phyloP scores from a whole-genome alignment of 768 basidiomycete species.

The Leccinum fibrillosum region DNA sequence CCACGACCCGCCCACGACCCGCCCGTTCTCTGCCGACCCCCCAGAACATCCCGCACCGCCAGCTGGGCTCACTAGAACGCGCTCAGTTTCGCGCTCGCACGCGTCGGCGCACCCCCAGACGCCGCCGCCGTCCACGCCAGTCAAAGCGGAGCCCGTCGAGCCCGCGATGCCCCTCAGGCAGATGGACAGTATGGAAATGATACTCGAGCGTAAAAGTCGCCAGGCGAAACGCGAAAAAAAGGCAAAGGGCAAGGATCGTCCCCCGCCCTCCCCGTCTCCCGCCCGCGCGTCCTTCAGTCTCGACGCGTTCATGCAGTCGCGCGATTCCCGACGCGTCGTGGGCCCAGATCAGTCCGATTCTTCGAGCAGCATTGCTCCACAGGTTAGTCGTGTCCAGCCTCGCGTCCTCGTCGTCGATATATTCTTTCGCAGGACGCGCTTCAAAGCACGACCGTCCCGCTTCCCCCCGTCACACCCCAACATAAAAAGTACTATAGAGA shows the following conservation, averaged over 20 bases:
- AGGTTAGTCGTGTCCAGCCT: constrained; percentile 38
- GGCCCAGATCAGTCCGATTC: constrained; percentile 32
- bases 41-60: constrained; percentile 28
- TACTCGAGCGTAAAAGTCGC: constrained; percentile 67
- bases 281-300: constrained; percentile 43
- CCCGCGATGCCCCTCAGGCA: constrained; percentile 47
- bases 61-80: constrained; percentile 43
- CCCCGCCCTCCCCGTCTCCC: constrained; percentile 51
- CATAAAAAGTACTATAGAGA: constrained; percentile 59
- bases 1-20: constrained; percentile 45
- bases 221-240: constrained; percentile 52
- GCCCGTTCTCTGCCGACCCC: constrained; percentile 37
- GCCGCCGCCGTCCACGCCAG: constrained; percentile 53
- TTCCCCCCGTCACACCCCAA: constrained; percentile 54
- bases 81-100: constrained; percentile 48
- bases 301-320: constrained; percentile 51
- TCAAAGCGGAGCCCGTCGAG: constrained; percentile 62
- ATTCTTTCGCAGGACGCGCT: constrained; percentile 20
- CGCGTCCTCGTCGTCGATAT: constrained; percentile 19
- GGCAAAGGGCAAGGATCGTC: constrained; percentile 47
- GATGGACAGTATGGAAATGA: constrained; percentile 73
- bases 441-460: constrained; percentile 28
- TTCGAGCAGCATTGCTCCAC: constrained; percentile 25
- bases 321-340: constrained; percentile 47
- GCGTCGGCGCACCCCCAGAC: constrained; percentile 35